phyloP scores from a whole-genome alignment of 345 rosid genomes.

The Citrus mangshanensis region DNA sequence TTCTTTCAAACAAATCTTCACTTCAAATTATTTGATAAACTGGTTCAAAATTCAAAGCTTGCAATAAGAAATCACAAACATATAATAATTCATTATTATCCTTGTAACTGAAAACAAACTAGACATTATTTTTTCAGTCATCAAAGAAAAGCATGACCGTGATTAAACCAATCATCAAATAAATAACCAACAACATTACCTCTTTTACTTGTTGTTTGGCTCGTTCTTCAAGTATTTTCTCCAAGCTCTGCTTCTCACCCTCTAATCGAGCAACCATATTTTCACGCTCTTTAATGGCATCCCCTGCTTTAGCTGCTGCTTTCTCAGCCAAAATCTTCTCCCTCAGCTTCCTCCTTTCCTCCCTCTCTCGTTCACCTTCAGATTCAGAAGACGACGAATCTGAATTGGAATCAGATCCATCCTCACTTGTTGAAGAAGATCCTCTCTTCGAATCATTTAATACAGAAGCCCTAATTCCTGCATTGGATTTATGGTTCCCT shows the following conservation, averaged over 20 bases:
- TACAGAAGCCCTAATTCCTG: constrained; percentile 30
- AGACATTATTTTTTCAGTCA: neutral
- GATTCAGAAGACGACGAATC: constrained; percentile 77
- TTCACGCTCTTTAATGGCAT: constrained; percentile 76
- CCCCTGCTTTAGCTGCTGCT: constrained; percentile 74
- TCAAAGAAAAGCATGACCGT: neutral
- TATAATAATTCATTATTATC: neutral
- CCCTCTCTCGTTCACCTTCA: constrained; percentile 77
- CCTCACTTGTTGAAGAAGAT: constrained; percentile 30
- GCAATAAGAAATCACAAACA: neutral
- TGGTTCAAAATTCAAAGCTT: neutral
- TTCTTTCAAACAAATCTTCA: neutral
- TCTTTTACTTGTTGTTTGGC: constrained; percentile 93
- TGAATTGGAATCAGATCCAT: constrained; percentile 54
- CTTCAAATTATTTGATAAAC: neutral
- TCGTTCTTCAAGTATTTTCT: constrained; percentile 88
- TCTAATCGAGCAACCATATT: constrained; percentile 83
- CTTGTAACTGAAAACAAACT: neutral
- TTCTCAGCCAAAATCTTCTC: constrained; percentile 73
- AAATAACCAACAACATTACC: constrained; percentile 38
- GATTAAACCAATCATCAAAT: constrained; percentile 4
- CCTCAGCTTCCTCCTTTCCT: constrained; percentile 64
- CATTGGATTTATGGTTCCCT: constrained; percentile 33
- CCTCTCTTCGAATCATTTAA: constrained; percentile 42
- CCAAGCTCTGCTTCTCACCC: constrained; percentile 93